phyloP scores from a whole-genome alignment of 2,329 filamentous ascomycete species.

The Bisporella sp. region DNA sequence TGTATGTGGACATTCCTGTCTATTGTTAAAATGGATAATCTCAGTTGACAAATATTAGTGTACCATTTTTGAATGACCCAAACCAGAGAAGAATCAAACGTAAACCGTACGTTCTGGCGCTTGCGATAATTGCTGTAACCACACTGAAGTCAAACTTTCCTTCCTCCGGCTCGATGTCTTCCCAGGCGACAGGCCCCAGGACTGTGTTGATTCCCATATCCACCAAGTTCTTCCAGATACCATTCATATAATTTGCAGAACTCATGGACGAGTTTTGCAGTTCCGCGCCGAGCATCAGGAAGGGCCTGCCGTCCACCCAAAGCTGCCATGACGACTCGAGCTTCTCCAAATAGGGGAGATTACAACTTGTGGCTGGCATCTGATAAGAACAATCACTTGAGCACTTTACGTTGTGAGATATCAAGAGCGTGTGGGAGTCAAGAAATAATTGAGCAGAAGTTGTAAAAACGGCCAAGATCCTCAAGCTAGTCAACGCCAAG shows the following conservation, averaged over 20 bases:
- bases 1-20: slow-evolving; percentile 30
- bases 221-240: slow-evolving; percentile 35
- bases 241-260: slow-evolving; percentile 36
- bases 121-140: slow-evolving; percentile 33
- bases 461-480: too few species aligned
- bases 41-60: neutral
- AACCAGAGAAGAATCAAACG: slow-evolving; percentile 39
- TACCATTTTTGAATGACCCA: slow-evolving; percentile 41
- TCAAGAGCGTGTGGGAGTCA: too few species aligned
- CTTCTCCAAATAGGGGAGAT: neutral
- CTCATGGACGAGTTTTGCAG: slow-evolving; percentile 41
- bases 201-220: slow-evolving; percentile 37
- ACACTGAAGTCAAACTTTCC: slow-evolving; percentile 35
- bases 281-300: slow-evolving; percentile 37
- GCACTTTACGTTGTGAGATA: too few species aligned
- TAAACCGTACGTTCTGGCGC: slow-evolving; percentile 31
- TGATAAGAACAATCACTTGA: too few species aligned
- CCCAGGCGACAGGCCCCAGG: slow-evolving; percentile 38
- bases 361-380: too few species aligned
- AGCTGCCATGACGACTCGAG: slow-evolving; percentile 26
- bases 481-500: too few species aligned
- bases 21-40: too few species aligned
- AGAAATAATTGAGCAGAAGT: too few species aligned
- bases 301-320: slow-evolving; percentile 36
- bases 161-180: slow-evolving; percentile 38